A percentile compares a stretch with the other conserved stretches of the same genome.
Conservation (phyloP, 805 yeast genomes). For the Candida odintsovae region DNA sequence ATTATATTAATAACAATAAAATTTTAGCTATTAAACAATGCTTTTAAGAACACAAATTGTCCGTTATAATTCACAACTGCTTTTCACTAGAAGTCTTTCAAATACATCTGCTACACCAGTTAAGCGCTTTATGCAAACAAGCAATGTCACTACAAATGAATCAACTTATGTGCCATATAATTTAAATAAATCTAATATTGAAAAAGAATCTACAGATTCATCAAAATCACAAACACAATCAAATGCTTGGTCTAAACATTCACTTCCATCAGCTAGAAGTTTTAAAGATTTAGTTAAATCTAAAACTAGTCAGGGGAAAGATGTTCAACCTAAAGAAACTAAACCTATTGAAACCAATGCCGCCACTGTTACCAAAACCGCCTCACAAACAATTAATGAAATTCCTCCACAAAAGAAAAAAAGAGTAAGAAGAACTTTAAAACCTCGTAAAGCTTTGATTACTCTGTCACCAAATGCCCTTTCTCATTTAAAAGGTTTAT, state of each 20-base stretch:
- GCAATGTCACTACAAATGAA: neutral
- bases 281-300: conserved; percentile 21
- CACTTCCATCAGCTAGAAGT: conserved; percentile 22
- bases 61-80: neutral
- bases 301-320: conserved; percentile 3
- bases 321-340: conserved; percentile 5
- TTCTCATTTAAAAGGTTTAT: conserved; percentile 57
- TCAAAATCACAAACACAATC: neutral
- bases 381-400: conserved; percentile 16
- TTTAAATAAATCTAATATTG: neutral
- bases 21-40: no score
- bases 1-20: no score
- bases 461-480: conserved; percentile 74
- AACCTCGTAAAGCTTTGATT: conserved; percentile 88
- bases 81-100: neutral
- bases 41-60: neutral
- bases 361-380: conserved; percentile 10
- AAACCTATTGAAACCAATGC: conserved; percentile 8
- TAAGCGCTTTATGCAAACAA: neutral
- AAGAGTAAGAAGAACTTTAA: conserved; percentile 57
- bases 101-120: neutral
- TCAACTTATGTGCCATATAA: neutral
- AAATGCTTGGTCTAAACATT: conserved; percentile 22
- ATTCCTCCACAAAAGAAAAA: conserved; percentile 24
- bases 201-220: neutral